Evolutionary conservation across 805 yeast species (phyloP), one percentile per base, ranked within the genome.

Genomic region (Candida anglica): DNA sequence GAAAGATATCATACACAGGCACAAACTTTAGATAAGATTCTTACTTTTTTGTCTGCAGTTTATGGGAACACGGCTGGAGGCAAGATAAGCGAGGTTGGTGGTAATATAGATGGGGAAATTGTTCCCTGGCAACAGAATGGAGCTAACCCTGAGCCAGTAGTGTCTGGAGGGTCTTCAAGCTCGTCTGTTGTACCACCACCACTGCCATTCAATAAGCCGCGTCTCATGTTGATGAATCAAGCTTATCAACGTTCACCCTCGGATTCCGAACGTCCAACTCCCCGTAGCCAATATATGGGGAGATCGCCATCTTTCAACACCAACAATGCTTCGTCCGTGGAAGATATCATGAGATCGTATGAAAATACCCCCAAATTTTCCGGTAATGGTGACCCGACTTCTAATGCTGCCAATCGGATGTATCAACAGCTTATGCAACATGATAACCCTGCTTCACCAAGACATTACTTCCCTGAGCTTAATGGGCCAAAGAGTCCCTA

Each of bases 1-100:
- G 97, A 91, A 54, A 75, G 89, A 43, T 86, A 89, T 56, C 77
- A 82, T 47, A 72, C 80, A 21, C 98, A 93, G 54, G 79, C 91
- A 26, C 91, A 85, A 42, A 86, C 96, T 15, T 68, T 93, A 36
- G 95, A 88, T 43, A 83, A 86, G 43, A 91, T 93, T 32, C 61
- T 93, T 48, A 76, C 93, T 46, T 91, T 93, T 45, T 66, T 93
- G 48, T 94, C 96, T 2, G 76, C 89, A 5, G 73, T 91, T 3
- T 84, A 83, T 48, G 89, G 89, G 15, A 66, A 54, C 33, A 73
- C 70, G 44, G 76, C 79, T 14, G 73, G 79, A 16, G 21, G 30
- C 4, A 75, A 75, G 43, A 51, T 64, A 7, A 49, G 63, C 30
- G 71, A 65, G 34, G 58, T 58, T 7, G 66, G 54, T 21, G 10